phyloP scores from a whole-genome alignment of 1,139 yeast species.

The Scheffersomyces cryptocercus region DNA sequence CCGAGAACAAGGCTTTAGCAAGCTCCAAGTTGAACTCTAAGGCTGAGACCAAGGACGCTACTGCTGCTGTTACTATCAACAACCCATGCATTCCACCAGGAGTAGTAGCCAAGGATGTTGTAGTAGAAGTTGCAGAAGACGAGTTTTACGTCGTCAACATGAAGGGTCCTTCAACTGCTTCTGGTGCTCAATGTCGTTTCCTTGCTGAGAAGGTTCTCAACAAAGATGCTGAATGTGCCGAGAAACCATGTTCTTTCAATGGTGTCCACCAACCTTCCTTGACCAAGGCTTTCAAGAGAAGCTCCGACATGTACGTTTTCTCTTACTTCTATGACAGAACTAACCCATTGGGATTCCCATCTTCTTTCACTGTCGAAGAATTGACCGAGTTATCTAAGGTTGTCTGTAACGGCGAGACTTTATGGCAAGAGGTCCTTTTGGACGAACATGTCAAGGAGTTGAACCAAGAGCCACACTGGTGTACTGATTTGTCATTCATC shows the following conservation, averaged over 20 bases:
- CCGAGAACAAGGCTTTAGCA: slow-evolving; percentile 26
- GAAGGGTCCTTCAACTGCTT: slow-evolving; percentile 60
- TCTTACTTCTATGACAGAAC: slow-evolving; percentile 95
- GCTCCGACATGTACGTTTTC: slow-evolving; percentile 81
- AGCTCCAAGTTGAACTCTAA: slow-evolving; percentile 33
- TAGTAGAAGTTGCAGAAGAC: slow-evolving; percentile 52
- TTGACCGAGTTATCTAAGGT: slow-evolving; percentile 75
- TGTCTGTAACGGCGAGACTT: slow-evolving; percentile 80
- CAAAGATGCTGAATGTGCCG: slow-evolving; percentile 74
- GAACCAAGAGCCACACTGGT: slow-evolving; percentile 85
- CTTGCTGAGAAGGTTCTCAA: slow-evolving; percentile 81
- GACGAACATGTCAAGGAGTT: slow-evolving; percentile 69
- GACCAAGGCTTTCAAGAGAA: slow-evolving; percentile 65
- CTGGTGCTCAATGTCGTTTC: slow-evolving; percentile 76
- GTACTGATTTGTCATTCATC: slow-evolving; percentile 88
- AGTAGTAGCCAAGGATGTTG: slow-evolving; percentile 50
- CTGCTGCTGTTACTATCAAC: slow-evolving; percentile 42
- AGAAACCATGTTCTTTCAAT: slow-evolving; percentile 89
- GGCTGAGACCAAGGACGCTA: slow-evolving; percentile 41
- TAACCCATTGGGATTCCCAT: slow-evolving; percentile 91
- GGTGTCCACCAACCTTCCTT: slow-evolving; percentile 96
- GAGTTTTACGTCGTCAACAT: slow-evolving; percentile 65
- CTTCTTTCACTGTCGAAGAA: slow-evolving; percentile 81
- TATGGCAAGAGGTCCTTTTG: slow-evolving; percentile 65
- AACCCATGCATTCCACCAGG: slow-evolving; percentile 93